These are phyloP conservation scores for Russula abietina DNA, from an alignment of 768 basidiomycete species.

Conservation along the genomic window DNA sequence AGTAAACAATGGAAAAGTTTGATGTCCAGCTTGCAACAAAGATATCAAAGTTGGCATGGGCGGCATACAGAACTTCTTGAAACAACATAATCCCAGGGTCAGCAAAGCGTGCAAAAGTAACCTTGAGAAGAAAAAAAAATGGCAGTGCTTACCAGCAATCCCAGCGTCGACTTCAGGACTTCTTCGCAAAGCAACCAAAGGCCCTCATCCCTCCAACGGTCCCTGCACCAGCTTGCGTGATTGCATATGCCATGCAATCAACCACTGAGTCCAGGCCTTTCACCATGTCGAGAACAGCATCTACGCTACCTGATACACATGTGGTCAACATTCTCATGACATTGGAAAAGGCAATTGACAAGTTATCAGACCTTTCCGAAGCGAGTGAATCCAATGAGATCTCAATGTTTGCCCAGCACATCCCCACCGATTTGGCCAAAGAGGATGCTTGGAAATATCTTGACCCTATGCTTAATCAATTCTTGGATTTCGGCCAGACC, in stretches of 20 bases:
- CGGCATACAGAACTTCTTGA: background rate
- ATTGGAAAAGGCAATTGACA: background rate
- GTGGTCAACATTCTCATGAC: background rate
- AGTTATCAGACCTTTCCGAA: background rate
- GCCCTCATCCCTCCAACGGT: background rate
- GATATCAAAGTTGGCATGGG: background rate
- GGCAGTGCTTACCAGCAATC: background rate
- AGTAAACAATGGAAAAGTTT: background rate
- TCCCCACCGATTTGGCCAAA: background rate
- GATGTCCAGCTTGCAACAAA: background rate
- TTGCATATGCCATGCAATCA: background rate
- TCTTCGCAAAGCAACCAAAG: background rate
- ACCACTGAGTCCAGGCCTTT: background rate
- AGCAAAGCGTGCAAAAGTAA: background rate
- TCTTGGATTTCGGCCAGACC: background rate
- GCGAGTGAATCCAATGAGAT: background rate
- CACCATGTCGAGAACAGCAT: background rate
- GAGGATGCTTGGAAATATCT: background rate
- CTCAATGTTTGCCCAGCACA: background rate
- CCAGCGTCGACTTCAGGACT: background rate
- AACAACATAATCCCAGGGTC: background rate
- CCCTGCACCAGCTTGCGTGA: background rate
- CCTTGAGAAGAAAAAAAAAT: background rate
- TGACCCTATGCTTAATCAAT: background rate
- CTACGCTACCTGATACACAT: background rate